Conservation (phyloP, 2,329 filamentous ascomycete genomes). For the Bipolaris victoriae region DNA sequence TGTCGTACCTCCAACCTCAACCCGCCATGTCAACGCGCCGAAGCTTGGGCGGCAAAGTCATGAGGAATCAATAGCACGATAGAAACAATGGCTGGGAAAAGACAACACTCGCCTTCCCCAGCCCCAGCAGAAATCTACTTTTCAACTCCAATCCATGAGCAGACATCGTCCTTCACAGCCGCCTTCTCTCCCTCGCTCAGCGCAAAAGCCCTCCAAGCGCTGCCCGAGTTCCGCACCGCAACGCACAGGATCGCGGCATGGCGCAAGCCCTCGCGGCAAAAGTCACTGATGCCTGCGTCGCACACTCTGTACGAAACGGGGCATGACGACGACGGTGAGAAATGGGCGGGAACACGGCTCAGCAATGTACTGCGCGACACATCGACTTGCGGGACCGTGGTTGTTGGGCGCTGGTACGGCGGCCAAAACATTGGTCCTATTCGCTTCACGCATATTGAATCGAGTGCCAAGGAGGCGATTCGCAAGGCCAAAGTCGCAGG, state of each 20-base stretch:
- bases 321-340: conserved; percentile 62
- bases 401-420: conserved; percentile 63
- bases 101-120: conserved; percentile 30
- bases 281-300: conserved; percentile 48
- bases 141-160: conserved; percentile 56
- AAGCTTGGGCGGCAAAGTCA: neutral
- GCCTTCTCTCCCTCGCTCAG: conserved; percentile 56
- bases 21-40: conserved; percentile 1
- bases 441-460: conserved; percentile 61
- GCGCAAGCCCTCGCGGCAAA: conserved; percentile 56
- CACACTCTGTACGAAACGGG: conserved; percentile 52
- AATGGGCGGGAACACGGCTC: conserved; percentile 57
- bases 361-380: conserved; percentile 55
- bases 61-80: neutral
- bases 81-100: conserved; percentile 41
- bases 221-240: conserved; percentile 54
- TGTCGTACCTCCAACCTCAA: conserved; percentile 2
- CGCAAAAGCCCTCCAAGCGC: conserved; percentile 50
- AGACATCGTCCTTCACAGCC: conserved; percentile 59
- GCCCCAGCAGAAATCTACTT: conserved; percentile 47
- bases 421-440: conserved; percentile 60
- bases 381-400: conserved; percentile 54
- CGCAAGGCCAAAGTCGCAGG: conserved; percentile 25
- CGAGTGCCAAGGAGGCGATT: conserved; percentile 56
- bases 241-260: conserved; percentile 60